Percentiles rank a stretch among this genome's conserved stretches.
Conservation (phyloP, 306 rosid species). For the Quercus glauca region DNA sequence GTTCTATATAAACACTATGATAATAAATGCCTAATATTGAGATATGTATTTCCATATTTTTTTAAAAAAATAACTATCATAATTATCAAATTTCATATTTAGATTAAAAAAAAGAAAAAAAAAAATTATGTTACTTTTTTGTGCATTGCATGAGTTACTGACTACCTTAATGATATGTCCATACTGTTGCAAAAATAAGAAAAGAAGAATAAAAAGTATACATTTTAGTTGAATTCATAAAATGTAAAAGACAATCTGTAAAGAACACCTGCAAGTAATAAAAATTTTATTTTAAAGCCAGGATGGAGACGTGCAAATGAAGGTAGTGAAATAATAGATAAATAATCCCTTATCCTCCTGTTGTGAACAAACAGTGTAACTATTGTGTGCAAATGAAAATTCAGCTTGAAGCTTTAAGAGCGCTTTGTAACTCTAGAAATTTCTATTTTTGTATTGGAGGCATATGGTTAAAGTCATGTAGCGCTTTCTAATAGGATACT, state of each 20-base stretch:
- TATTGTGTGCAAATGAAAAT: not conserved
- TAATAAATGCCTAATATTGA: no score
- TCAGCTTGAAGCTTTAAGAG: not conserved
- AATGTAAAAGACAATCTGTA: not conserved
- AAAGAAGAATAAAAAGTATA: not conserved
- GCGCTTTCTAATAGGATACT: no score
- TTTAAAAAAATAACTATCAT: no score
- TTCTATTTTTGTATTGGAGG: not conserved
- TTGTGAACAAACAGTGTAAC: not conserved
- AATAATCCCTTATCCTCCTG: not conserved
- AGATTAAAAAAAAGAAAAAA: no score
- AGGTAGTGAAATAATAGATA: not conserved
- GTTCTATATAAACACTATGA: no score
- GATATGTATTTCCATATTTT: no score
- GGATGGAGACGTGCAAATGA: not conserved
- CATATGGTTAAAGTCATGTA: not conserved
- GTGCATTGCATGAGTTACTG: no score
- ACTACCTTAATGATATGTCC: not conserved
- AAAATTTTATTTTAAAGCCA: not conserved
- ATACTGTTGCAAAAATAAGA: not conserved
- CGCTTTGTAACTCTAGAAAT: not conserved
- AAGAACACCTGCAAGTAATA: not conserved
- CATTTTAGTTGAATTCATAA: not conserved
- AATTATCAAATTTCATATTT: no score
- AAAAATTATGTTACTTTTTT: no score